Percentiles rank a stretch among this genome's conserved stretches.
Evolutionary conservation across 2,329 filamentous ascomycete species (phyloP).

Genomic region (Ilyonectria mors-panacis): DNA sequence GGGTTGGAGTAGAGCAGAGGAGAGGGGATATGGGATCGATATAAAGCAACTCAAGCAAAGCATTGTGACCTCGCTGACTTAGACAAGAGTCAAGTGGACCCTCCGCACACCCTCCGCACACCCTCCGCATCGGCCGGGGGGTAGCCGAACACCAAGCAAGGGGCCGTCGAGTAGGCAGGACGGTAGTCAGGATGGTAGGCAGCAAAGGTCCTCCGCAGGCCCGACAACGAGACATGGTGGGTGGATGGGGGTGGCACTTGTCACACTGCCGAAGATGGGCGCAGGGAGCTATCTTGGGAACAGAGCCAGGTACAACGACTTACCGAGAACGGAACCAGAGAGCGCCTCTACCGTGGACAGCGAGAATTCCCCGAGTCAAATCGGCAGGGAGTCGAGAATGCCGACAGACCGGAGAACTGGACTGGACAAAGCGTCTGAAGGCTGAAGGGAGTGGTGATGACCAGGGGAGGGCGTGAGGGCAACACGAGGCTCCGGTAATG

Average conservation of each 20-base stretch:
- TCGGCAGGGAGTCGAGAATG: constrained; percentile 28
- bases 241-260: constrained; percentile 20
- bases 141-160: constrained; percentile 39
- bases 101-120: constrained; percentile 44
- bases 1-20: constrained; percentile 4
- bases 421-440: constrained; percentile 18
- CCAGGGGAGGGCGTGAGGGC: constrained; percentile 21
- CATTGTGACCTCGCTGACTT: constrained; percentile 47
- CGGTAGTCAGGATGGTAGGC: constrained; percentile 26
- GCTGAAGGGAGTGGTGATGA: constrained; percentile 27
- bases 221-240: constrained; percentile 35
- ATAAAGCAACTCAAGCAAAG: constrained; percentile 42
- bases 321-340: constrained; percentile 41
- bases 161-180: constrained; percentile 24
- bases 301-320: constrained; percentile 38
- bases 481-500: constrained; percentile 37
- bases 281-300: constrained; percentile 36
- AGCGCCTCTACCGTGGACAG: constrained; percentile 32
- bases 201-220: constrained; percentile 44
- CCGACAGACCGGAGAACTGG: constrained; percentile 33
- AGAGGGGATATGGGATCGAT: constrained; percentile 45
- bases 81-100: constrained; percentile 50
- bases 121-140: constrained; percentile 37
- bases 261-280: constrained; percentile 42
- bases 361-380: constrained; percentile 44